phyloP scores from a whole-genome alignment of 768 basidiomycete species.

The Suillus clintonianus region DNA sequence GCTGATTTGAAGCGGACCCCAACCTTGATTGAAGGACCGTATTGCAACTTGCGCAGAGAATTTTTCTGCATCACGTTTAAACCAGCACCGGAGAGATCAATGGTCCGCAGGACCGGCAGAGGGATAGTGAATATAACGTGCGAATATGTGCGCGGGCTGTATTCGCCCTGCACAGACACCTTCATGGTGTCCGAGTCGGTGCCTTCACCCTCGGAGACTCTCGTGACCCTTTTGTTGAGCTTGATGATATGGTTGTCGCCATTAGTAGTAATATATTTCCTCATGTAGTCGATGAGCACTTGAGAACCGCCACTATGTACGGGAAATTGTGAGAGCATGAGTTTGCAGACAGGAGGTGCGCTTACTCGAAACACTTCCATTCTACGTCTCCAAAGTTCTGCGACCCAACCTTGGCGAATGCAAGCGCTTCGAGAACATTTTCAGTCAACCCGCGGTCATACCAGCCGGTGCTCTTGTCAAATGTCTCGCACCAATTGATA shows the following conservation, averaged over 20 bases:
- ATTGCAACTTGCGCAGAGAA: slow-evolving; percentile 40
- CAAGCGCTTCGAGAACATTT: slow-evolving; percentile 29
- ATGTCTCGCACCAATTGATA: slow-evolving; percentile 24
- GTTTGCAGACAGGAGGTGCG: not conserved
- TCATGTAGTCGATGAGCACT: slow-evolving; percentile 24
- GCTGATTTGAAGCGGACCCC: slow-evolving; percentile 42
- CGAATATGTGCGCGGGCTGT: slow-evolving; percentile 24
- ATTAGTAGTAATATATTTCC: slow-evolving; percentile 9
- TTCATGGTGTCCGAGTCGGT: not conserved
- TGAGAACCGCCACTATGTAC: slow-evolving; percentile 22
- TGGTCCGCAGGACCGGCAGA: too few species aligned
- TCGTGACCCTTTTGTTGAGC: slow-evolving; percentile 17
- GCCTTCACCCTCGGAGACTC: slow-evolving; percentile 1
- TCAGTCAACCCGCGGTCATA: slow-evolving; percentile 39
- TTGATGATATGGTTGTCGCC: slow-evolving; percentile 14
- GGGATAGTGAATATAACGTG: too few species aligned
- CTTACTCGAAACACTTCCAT: slow-evolving; percentile 33
- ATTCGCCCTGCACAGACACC: slow-evolving; percentile 10
- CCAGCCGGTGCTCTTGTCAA: slow-evolving; percentile 29
- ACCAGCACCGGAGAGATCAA: too few species aligned
- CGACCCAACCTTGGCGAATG: slow-evolving; percentile 17
- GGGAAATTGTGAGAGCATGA: not conserved
- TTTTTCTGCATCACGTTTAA: slow-evolving; percentile 33
- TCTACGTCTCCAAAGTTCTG: slow-evolving; percentile 9
- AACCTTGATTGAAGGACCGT: slow-evolving; percentile 42